Evolutionary conservation across 179 eudicot species (phyloP).

Genomic region (Nepenthes alata): DNA sequence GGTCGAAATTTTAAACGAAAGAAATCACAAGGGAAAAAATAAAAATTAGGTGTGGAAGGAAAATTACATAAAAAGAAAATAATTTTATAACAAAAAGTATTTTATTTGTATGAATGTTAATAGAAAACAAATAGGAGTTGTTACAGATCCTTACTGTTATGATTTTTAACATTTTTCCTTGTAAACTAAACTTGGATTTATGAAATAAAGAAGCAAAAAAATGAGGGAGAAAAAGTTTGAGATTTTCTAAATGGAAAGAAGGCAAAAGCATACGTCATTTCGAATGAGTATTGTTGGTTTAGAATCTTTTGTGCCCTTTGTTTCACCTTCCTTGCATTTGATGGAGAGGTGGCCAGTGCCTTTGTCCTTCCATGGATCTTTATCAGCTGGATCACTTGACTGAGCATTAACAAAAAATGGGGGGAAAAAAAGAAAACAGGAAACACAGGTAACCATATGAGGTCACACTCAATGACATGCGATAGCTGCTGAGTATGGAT

Average conservation of each 20-base stretch:
- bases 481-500: too few species aligned
- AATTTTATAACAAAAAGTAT: too few species aligned
- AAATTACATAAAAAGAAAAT: background rate
- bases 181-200: too few species aligned
- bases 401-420: constrained; percentile 18
- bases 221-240: background rate
- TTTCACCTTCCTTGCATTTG: constrained; percentile 62
- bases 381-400: constrained; percentile 76
- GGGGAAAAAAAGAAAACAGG: constrained; percentile 2
- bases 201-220: too few species aligned
- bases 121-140: too few species aligned
- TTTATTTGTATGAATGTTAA: too few species aligned
- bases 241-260: background rate
- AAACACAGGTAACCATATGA: background rate
- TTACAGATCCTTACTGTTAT: too few species aligned
- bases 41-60: background rate
- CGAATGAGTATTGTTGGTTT: constrained; percentile 80
- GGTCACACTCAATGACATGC: background rate
- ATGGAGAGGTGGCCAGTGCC: constrained; percentile 81
- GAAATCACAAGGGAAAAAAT: too few species aligned
- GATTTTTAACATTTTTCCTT: too few species aligned
- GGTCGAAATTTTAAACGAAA: too few species aligned
- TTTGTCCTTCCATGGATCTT: constrained; percentile 83
- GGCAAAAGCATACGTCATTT: constrained; percentile 63
- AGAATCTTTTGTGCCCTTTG: constrained; percentile 81